Conservation (phyloP, 2,329 filamentous ascomycete species). For the Daldinia sp. region DNA sequence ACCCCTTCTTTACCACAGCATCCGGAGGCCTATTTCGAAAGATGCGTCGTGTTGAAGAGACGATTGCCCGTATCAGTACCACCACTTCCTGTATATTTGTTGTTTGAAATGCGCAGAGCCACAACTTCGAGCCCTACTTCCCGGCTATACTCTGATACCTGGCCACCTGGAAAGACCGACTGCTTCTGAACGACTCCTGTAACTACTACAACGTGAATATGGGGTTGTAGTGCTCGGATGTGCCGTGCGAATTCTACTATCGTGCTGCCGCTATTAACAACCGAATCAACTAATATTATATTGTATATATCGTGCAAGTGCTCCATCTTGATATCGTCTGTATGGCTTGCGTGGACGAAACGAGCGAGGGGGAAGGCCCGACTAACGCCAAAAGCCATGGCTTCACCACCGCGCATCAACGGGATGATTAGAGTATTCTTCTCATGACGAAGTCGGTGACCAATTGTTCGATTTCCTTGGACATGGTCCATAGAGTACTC, state of each 20-base stretch:
- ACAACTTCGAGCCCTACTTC: constrained; percentile 50
- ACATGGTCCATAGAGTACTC: constrained; percentile 59
- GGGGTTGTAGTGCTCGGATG: constrained; percentile 51
- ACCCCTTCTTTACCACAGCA: too few species aligned
- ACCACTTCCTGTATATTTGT: constrained; percentile 61
- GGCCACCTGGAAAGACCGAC: constrained; percentile 33
- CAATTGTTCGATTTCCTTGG: constrained; percentile 54
- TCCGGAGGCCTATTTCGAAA: not conserved
- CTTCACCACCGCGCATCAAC: constrained; percentile 70
- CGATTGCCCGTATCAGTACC: constrained; percentile 66
- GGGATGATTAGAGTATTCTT: constrained; percentile 61
- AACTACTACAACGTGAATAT: constrained; percentile 60
- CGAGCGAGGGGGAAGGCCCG: constrained; percentile 58
- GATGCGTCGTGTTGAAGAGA: constrained; percentile 63
- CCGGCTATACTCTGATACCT: not conserved
- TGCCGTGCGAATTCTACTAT: constrained; percentile 57
- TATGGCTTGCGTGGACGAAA: constrained; percentile 36
- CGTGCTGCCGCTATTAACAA: constrained; percentile 64
- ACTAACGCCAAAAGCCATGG: constrained; percentile 67
- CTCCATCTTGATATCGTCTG: constrained; percentile 52
- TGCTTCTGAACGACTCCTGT: constrained; percentile 61
- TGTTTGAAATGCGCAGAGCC: constrained; percentile 63
- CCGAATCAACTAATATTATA: constrained; percentile 66
- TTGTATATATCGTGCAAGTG: constrained; percentile 52
- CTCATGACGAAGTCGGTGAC: constrained; percentile 58